Evolutionary conservation across 164 flowering plant species (phyloP).

Genomic region (Tetracentron sinense): DNA sequence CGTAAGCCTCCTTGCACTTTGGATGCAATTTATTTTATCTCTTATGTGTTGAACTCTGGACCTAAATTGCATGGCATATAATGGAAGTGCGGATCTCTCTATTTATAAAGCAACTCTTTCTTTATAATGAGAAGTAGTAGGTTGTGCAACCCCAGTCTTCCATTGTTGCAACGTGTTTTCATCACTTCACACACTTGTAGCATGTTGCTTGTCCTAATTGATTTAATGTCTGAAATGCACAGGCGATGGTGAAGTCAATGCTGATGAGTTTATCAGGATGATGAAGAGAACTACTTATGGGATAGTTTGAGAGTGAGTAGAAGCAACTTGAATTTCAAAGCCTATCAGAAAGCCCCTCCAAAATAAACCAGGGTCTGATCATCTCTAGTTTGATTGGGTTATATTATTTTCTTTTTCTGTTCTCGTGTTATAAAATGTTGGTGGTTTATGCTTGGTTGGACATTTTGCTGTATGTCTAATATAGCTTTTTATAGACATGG

Average conservation of each 20-base stretch:
- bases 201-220: not conserved
- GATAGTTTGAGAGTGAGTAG: too few relatives aligned
- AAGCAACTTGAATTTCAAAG: too few relatives aligned
- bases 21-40: not conserved
- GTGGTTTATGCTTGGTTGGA: too few relatives aligned
- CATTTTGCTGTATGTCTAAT: too few relatives aligned
- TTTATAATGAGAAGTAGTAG: too few relatives aligned
- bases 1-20: slow-evolving; percentile 39
- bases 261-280: slow-evolving; percentile 83
- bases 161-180: not conserved
- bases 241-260: slow-evolving; percentile 81
- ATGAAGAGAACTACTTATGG: slow-evolving; percentile 78
- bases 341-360: too few relatives aligned
- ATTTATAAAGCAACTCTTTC: not conserved
- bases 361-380: too few relatives aligned
- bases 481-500: too few relatives aligned
- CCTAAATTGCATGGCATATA: not conserved
- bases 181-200: not conserved
- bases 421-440: too few relatives aligned
- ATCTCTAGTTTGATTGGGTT: too few relatives aligned
- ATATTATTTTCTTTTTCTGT: too few relatives aligned
- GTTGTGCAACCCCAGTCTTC: too few relatives aligned
- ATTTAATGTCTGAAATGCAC: slow-evolving; percentile 15
- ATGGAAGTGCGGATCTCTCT: not conserved
- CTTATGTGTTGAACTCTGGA: not conserved